Evolutionary conservation across 352 stramenopile genomes (phyloP), one percentile per base, ranked within the genome.

Genomic region (Phytophthora boehmeriae): DNA sequence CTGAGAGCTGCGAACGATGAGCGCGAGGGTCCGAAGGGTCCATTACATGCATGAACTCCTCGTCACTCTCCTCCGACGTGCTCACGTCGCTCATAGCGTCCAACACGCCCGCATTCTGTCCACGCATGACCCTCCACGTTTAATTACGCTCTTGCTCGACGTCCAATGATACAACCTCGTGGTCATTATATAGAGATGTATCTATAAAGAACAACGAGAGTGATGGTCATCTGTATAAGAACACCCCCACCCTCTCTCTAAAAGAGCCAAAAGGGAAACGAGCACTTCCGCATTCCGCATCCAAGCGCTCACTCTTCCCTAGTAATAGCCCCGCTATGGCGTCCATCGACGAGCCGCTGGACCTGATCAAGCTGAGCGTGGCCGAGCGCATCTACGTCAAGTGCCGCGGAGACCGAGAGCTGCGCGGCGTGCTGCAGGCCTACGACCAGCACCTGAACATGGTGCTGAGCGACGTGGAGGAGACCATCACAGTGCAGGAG

Each of bases 391-490:
- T 99, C 58, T 98, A 99, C 73, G 96, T 99, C 62, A 99, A 99
- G 84, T 99, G 97, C 82, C 90, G 97, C 42, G 97, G 97, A 23
- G 95, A 99, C 48, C 80, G 97, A 28, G 97, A 99, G 82, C 86
- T 99, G 30, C 86, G 97, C 39, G 98, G 98, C 28, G 96, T 97
- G 75, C 80, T 99, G 43, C 97, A 99, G 78, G 97, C 96, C 1
- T 99, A 98, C 73, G 97, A 99, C 76, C 96, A 99, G 73, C 97
- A 99, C 77, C 79, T 99, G 30, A 99, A 99, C 78, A 97, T 99
- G 90, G 96, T 99, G 50, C 76, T 99, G 22, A 97, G 96, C 57
- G 96, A 99, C 61, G 98, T 99, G 16, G 97, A 99, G 73, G 98
- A 99, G 83, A 99, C 97, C 20, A 97, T 99, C 38, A 98, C 95